Evolutionary conservation across 1,284 basidiomycete genomes (phyloP).

Genomic region (Uromyces viciae-fabae): DNA sequence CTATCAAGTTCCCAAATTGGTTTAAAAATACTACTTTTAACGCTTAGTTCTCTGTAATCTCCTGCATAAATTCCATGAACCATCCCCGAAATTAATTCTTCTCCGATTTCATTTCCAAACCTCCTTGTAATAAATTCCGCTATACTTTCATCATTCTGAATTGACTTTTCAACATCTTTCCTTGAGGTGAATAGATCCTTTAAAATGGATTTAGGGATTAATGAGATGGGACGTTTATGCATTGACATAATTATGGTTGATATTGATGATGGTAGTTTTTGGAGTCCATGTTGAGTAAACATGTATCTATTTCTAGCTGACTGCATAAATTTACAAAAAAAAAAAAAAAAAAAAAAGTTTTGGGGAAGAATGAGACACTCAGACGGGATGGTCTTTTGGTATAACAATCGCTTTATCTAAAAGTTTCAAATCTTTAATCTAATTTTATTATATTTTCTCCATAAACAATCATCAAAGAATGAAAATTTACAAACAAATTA

Average conservation of each 20-base stretch:
- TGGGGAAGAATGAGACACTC: not conserved
- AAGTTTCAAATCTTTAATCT: conserved; percentile 35
- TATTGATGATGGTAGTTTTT: conserved; percentile 58
- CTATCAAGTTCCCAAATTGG: conserved; percentile 68
- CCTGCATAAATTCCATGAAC: conserved; percentile 91
- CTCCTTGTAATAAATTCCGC: conserved; percentile 72
- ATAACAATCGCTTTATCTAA: conserved; percentile 33
- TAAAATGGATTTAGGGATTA: conserved; percentile 49
- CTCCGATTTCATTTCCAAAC: conserved; percentile 70
- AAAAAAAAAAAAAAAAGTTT: not conserved
- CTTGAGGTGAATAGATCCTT: conserved; percentile 53
- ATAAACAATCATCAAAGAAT: not conserved
- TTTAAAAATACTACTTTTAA: conserved; percentile 69
- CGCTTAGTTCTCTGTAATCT: conserved; percentile 70
- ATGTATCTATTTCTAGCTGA: conserved; percentile 73
- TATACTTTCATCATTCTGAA: conserved; percentile 69
- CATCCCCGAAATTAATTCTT: conserved; percentile 73
- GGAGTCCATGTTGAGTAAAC: conserved; percentile 62
- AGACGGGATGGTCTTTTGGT: conserved; percentile 37
- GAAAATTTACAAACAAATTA: not conserved
- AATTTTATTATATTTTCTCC: not conserved
- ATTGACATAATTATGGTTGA: conserved; percentile 55
- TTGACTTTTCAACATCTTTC: conserved; percentile 57
- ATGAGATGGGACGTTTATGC: conserved; percentile 48
- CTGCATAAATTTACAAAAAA: not conserved